Evolutionary conservation across 2,329 filamentous ascomycete genomes (phyloP), one percentile per base, ranked within the genome.

Genomic region (Ophiocordyceps unilateralis): DNA sequence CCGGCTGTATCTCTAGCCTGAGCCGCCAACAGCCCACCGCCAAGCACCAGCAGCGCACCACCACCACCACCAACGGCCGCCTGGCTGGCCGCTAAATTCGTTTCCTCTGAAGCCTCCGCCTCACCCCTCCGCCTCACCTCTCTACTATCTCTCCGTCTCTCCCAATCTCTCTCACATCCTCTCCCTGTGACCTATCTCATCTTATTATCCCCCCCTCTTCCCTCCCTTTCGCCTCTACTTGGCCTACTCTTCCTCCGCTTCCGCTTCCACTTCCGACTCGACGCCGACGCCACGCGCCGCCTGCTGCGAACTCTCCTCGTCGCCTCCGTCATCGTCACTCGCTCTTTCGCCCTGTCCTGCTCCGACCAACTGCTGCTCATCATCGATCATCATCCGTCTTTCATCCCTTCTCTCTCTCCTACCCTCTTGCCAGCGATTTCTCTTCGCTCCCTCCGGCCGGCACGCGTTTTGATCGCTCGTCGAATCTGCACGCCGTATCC

Each of bases 11-110:
- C n/a, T n/a, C n/a, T n/a, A n/a, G n/a, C n/a, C n/a, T n/a, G 9
- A 36, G 32, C 32, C 32, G 32, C 32, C 32, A 36, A 36, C 32
- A 36, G 32, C 32, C 32, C 32, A 36, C 32, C 32, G 32, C 32
- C 32, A 36, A 36, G 32, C 32, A 36, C 32, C 32, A 19, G 23
- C 26, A 41, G 24, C 40, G 26, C 19, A 21, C n/a, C 39, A 40
- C 22, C 22, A 40, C 39, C 20, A 28, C 21, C 39, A 30, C 40
- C 40, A 41, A 41, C 40, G 40, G 40, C 40, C 40, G 17, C 19
- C 30, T 32, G 32, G 15, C 32, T 30, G 19, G 22, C 40, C 40
- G 40, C 40, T 41, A 41, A 41, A 41, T 41, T 41, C 40, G 40
- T 21, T 34, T 30, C 22, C n/a, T 34, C 39, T 19, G 41, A 23